Base-by-base conservation (phyloP, 371 early-diverging fungal genomes). In the Mortierella sp. region DNA sequence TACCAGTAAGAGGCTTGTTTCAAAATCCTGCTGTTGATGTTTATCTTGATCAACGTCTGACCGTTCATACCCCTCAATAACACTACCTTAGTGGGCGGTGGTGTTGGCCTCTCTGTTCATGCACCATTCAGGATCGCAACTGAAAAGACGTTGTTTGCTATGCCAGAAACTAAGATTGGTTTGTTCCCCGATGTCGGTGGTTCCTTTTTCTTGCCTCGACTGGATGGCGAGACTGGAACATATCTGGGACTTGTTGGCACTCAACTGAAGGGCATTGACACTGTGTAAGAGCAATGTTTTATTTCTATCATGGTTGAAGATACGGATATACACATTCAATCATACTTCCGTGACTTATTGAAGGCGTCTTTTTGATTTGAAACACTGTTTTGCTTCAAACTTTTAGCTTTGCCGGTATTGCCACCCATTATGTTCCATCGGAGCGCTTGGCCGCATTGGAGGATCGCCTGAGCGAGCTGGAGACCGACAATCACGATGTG, bases 101-200 rank as follows among this genome's bases (percentile, higher is more conserved):
- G 98, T 19, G 92, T 97, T 21, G 99, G 99, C 16, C 84, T 99
- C 15, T 96, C 97, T 60, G 94, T 96, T 36, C 98, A 98, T 79
- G 97, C 96, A 5, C 96, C 98, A 13, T 98, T 98, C 89, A 87
- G 98, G 13, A 93, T 99, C 60, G 98, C 95, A 15, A 97, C 96
- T 15, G 98, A 99, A 82, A 90, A 92, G 66, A 95, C 98, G 1
- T 84, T 94, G 55, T 96, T 97, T 81, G 95, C 98, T 24, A 95
- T 97, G 93, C 97, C 97, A 15, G 97, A 98, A 86, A 93, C 96
- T 19, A 88, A 86, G 58, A 96, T 98, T 68, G 98, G 99, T 6
- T 87, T 97, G 41, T 96, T 96, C 85, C 96, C 98, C 4, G 98
- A 97, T 72, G 97, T 98, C 7, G 99, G 98, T 21, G 96, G 95